phyloP scores from a whole-genome alignment of 352 stramenopile species.

The Phytopythium boreale region DNA sequence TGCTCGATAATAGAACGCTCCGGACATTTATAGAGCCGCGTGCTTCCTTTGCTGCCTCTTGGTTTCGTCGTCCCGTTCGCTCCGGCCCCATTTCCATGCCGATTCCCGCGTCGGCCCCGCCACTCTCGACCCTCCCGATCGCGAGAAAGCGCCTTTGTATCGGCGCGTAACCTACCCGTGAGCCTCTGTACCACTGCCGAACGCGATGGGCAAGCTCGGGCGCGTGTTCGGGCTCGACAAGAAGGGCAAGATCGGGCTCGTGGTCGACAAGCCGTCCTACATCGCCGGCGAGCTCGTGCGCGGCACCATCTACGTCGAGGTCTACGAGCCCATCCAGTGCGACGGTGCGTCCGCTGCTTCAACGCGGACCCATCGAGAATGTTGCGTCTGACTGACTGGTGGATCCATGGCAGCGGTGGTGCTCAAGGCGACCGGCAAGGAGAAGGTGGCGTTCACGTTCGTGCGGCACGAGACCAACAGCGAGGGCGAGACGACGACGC shows the following conservation, averaged over 20 bases:
- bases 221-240: slow-evolving; percentile 50
- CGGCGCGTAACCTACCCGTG: too few relatives aligned
- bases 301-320: slow-evolving; percentile 48
- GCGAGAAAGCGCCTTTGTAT: too few relatives aligned
- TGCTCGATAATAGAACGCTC: too few relatives aligned
- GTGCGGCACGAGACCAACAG: slow-evolving; percentile 25
- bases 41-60: too few relatives aligned
- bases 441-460: slow-evolving; percentile 57
- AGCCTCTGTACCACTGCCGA: neutral
- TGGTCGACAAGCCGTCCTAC: slow-evolving; percentile 53
- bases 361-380: too few relatives aligned
- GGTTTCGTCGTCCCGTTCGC: too few relatives aligned
- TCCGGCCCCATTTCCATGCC: too few relatives aligned
- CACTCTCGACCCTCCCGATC: too few relatives aligned
- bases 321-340: slow-evolving; percentile 58
- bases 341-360: slow-evolving; percentile 30
- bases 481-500: slow-evolving; percentile 24
- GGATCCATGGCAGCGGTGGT: slow-evolving; percentile 42
- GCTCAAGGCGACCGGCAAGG: slow-evolving; percentile 60
- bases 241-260: slow-evolving; percentile 62
- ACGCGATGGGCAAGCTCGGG: slow-evolving; percentile 45
- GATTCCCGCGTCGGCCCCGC: too few relatives aligned
- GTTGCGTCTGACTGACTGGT: neutral
- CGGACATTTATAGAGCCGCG: too few relatives aligned
- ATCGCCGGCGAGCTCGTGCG: slow-evolving; percentile 56